Evolutionary conservation across 306 rosid species (phyloP), one percentile per base, ranked within the genome.

Genomic region (Quercus gilva): DNA sequence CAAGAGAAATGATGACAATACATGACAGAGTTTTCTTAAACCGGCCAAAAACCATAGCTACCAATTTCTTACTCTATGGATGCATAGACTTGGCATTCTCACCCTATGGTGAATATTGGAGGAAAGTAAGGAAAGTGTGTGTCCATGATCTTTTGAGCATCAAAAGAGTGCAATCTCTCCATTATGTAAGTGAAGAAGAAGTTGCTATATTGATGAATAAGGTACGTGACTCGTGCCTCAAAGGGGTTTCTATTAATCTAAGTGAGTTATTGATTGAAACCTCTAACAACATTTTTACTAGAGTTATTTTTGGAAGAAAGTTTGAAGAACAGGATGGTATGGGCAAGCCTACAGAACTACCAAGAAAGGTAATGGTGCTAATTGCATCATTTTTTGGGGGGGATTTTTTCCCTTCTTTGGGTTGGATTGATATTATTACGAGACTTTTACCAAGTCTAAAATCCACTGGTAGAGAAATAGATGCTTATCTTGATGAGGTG

Each of bases 21-120:
- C 43, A 35, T 35, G 43, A 35, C 2, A 35, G 1, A 35, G 43
- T 35, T 35, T 37, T 37, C 43, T 37, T 10, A 6, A 37, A 6
- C 43, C 10, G 43, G 43, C 9, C 43, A 6, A 6, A 37, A 37
- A 37, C 43, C 43, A 37, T 37, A 37, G 10, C 2, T 6, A 37
- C 43, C 43, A 37, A 37, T 37, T 37, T 37, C 37, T 23, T 79
- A 7, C 55, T 75, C 68, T 74, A 74, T 29, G 80, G 80, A 45
- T 69, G 79, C 86, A 67, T n/a, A 13, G 78, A 79, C 69, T n/a
- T 79, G 0, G 78, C 31, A 0, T 80, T 56, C 26, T 4, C 79
- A 21, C 75, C 75, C 28, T 74, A 56, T 28, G 55, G 75, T 23
- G 79, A 80, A 7, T 67, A 80, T 53, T 74, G 79, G 84, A 74